Base-by-base conservation (phyloP, 176 grass and related monocot genomes). In the Rhynchospora tenuis region DNA sequence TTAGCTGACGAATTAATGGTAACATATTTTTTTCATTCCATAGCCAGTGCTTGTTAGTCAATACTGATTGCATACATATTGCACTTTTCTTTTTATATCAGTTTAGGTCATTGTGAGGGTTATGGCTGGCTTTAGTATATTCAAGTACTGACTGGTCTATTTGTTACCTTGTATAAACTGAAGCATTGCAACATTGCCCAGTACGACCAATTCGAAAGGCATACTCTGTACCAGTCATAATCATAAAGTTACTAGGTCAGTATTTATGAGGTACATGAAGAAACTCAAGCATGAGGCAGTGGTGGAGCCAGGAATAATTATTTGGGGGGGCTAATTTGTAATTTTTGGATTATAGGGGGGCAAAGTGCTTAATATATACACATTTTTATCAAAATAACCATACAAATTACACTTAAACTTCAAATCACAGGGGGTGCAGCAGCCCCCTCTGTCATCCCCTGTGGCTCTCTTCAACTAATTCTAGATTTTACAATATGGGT, bases 1-100 rank as follows among this genome's bases (percentile, higher is more conserved):
- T 61, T 99, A 86, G 96, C 93, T 85, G 93, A 99, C 17, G 96
- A 99, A 26, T 62, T 99, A 47, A 90, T 99, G 96, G 96, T 99
- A 92, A 48, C 43, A 4, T 0, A 78, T 58, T 76, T 62, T 68
- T 75, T 51, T 50, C 6, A 26, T 54, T 52, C 27, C 71, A 38
- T 38, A 52, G 23, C 10, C 5, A 52, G 1, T 16, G 47, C 22
- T 14, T 50, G 22, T 75, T 75, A 65, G 69, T 73, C 19, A 22
- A 23, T 22, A 72, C 7, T 72, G 0, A 19, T 5, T 24, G 22
- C 12, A 72, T 4, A 68, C 23, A 10, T 9, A 27, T 73, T 59
- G 16, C n/a, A 20, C 6, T 59, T 59, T 59, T 8, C 7, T 23
- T 24, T 61, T 61, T 24, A 8, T 61, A 20, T 61, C 7, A 61